Percentiles rank a stretch among this genome's conserved stretches.
Evolutionary conservation across 257 asterid species (phyloP).

Genomic region (Catharanthus roseus): DNA sequence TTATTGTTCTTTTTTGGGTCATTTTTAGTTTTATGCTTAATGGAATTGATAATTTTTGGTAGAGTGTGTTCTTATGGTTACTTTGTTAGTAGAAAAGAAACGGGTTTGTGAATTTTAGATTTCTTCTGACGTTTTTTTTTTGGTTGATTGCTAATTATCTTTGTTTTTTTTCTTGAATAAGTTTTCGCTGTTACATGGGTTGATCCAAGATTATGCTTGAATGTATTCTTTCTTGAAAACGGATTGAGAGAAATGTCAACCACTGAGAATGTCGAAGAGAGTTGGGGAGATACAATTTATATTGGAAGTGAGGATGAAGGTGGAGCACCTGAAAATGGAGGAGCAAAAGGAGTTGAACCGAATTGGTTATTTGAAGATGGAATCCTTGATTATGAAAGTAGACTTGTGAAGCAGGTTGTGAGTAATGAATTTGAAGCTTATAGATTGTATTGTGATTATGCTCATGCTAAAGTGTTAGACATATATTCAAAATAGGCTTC

Average conservation of each 20-base stretch:
- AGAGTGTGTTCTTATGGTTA: too few species aligned
- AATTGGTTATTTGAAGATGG: not conserved
- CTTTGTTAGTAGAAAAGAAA: not conserved
- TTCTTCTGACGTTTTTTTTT: not conserved
- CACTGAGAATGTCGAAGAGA: not conserved
- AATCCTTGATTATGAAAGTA: not conserved
- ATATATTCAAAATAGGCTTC: too few species aligned
- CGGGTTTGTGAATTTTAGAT: not conserved
- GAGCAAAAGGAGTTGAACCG: not conserved
- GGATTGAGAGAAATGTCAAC: not conserved
- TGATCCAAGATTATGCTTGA: not conserved
- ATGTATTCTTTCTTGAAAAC: not conserved
- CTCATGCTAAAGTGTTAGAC: too few species aligned
- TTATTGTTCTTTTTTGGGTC: not conserved
- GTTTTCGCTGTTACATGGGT: too few species aligned
- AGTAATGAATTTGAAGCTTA: slow-evolving; percentile 1
- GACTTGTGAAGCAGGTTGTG: not conserved
- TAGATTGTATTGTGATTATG: slow-evolving; percentile 4
- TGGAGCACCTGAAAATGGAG: not conserved
- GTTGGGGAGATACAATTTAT: not conserved
- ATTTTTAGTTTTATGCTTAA: not conserved
- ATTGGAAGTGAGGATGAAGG: not conserved
- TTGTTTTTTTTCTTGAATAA: too few species aligned
- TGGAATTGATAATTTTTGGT: not conserved
- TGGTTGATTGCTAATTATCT: not conserved